Conservation (phyloP, 495 filamentous ascomycete species). For the Neurospora sp. region DNA sequence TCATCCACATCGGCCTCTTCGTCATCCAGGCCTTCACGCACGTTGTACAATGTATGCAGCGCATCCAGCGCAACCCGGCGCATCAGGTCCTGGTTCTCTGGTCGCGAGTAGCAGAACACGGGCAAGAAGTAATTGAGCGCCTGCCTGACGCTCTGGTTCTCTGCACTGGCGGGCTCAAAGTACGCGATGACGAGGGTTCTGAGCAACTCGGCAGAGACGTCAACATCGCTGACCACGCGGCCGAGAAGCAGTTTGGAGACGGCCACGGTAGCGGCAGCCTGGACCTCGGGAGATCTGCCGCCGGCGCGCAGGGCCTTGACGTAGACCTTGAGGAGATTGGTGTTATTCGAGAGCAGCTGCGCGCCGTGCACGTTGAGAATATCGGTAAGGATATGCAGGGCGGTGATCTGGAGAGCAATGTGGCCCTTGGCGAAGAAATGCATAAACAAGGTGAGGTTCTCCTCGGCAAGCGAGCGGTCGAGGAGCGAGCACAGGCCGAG, state of each 20-base stretch:
- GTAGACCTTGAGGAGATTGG: slow-evolving; percentile 64
- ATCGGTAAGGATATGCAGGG: slow-evolving; percentile 87
- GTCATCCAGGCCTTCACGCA: slow-evolving; percentile 63
- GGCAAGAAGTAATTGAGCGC: slow-evolving; percentile 91
- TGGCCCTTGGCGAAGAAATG: slow-evolving; percentile 94
- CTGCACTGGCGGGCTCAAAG: slow-evolving; percentile 77
- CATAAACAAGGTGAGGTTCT: slow-evolving; percentile 88
- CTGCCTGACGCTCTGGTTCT: slow-evolving; percentile 82
- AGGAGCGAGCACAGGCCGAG: slow-evolving; percentile 85
- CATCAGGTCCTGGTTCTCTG: slow-evolving; percentile 75
- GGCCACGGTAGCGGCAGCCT: slow-evolving; percentile 71
- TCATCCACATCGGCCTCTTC: slow-evolving; percentile 71
- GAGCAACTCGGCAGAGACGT: slow-evolving; percentile 56
- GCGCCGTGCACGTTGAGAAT: slow-evolving; percentile 81
- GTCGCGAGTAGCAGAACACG: slow-evolving; percentile 78
- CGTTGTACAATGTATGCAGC: slow-evolving; percentile 51
- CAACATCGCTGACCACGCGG: slow-evolving; percentile 48
- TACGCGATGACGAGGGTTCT: slow-evolving; percentile 74
- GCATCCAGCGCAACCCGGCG: slow-evolving; percentile 56
- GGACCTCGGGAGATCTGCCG: slow-evolving; percentile 58
- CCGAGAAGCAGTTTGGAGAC: slow-evolving; percentile 81
- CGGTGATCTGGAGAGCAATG: slow-evolving; percentile 75
- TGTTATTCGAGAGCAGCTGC: slow-evolving; percentile 50
- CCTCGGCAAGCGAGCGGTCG: slow-evolving; percentile 81
- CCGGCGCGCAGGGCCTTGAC: slow-evolving; percentile 62